Evolutionary conservation across 495 filamentous ascomycete genomes (phyloP), one percentile per base, ranked within the genome.

Genomic region (Lepraria neglecta): DNA sequence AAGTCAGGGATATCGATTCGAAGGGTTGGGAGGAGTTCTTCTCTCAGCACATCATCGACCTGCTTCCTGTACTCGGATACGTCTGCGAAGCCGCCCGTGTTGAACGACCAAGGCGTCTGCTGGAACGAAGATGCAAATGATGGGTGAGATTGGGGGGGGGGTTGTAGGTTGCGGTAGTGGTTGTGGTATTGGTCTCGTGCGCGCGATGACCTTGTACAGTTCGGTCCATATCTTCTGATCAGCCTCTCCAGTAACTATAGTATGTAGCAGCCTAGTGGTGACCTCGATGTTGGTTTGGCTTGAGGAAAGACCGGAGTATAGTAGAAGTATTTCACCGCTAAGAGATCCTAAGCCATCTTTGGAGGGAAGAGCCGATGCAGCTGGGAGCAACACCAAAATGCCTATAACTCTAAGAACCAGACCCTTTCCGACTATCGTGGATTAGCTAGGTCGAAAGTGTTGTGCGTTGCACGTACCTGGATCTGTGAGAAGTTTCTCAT

Each of bases 71-170:
- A 62, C 67, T 80, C 71, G 31, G 73, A 77, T 24, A 72, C 74
- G 58, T 78, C 74, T 45, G 63, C 69, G 61, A 77, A 75, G 64
- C 75, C 74, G 65, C 71, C 67, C 50, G 72, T 74, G 57, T 78
- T 79, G 62, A 64, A 68, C 52, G 70, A 68, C 71, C 65, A 75
- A 64, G 69, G 74, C 3, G 73, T 78, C 66, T 80, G 70, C 44
- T 46, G 17, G 12, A 46, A 46, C 44, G 44, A 46, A 12, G 44
- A 46, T 46, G 15, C 17, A n/a, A 46, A 46, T 21, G 17, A 46
- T 21, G 17, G 15, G 17, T 46, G 17, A 21, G 44, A 46, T 46
- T 4, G n/a, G 17, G 4, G 44, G 17, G 5, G 17, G 12, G 14
- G 17, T 21, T 33, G 24, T 24, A 24, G 24, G 24, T 24, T 24